These are phyloP conservation scores for Rostrohypoxylon terebratum DNA, from an alignment of 495 filamentous ascomycete species.

Conservation along the genomic window DNA sequence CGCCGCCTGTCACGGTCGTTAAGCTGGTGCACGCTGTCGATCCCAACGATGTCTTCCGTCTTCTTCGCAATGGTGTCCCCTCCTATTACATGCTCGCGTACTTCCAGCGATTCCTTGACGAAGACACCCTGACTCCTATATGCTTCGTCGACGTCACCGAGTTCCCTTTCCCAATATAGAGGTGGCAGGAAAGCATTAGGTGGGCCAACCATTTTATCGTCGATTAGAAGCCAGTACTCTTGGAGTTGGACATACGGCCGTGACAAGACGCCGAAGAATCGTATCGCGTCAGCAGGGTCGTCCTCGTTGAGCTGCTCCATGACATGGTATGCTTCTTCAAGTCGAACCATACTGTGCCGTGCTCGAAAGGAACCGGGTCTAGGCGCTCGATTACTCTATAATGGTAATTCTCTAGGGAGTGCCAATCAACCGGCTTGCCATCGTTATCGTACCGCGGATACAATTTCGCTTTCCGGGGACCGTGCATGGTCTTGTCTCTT, in stretches of 20 bases:
- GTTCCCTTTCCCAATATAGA: not conserved
- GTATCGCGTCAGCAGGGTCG: not conserved
- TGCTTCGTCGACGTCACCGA: not conserved
- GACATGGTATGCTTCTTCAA: slow-evolving; percentile 12
- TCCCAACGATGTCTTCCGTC: not conserved
- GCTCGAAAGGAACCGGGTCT: not conserved
- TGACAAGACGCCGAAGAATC: slow-evolving; percentile 21
- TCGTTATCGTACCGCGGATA: slow-evolving; percentile 13
- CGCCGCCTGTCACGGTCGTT: not conserved
- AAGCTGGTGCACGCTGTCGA: not conserved
- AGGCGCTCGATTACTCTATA: not conserved
- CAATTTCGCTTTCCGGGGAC: not conserved
- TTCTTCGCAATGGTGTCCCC: not conserved
- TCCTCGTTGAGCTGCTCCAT: not conserved
- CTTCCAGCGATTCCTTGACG: not conserved
- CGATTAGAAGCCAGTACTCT: slow-evolving; percentile 19
- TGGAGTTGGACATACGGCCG: slow-evolving; percentile 18
- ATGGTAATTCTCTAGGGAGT: slow-evolving; percentile 20
- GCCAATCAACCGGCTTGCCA: slow-evolving; percentile 15
- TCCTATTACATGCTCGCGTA: not conserved
- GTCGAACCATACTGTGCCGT: not conserved
- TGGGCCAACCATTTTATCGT: not conserved
- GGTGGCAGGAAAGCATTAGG: not conserved
- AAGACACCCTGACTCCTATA: not conserved
- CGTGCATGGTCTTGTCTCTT: not conserved